phyloP scores from a whole-genome alignment of 768 basidiomycete genomes.

The Ramaria sp. region DNA sequence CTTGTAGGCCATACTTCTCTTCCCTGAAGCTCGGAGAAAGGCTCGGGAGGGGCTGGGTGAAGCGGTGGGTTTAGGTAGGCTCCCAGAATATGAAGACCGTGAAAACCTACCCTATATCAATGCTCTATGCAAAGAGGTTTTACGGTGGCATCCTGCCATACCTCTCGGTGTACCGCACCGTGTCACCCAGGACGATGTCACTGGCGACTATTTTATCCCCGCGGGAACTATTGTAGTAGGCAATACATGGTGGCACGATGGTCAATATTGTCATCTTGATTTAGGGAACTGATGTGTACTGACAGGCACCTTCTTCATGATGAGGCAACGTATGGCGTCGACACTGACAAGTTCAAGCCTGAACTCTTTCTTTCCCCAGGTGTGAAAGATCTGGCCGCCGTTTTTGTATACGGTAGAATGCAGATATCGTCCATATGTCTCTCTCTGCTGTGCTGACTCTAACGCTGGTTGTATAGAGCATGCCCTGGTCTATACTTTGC shows the following conservation, averaged over 20 bases:
- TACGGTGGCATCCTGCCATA: slow-evolving; percentile 21
- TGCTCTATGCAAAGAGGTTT: slow-evolving; percentile 19
- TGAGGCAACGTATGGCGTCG: slow-evolving; percentile 22
- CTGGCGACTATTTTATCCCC: slow-evolving; percentile 4
- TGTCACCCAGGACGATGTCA: slow-evolving; percentile 5
- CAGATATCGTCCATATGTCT: not conserved
- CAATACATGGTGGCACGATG: not conserved
- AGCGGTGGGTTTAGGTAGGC: slow-evolving; percentile 7
- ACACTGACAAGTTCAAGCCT: slow-evolving; percentile 30
- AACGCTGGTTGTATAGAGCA: slow-evolving; percentile 5
- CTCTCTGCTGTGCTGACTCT: not conserved
- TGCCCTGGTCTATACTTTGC: slow-evolving; percentile 13
- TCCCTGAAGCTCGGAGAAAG: slow-evolving; percentile 8
- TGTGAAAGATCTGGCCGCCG: not conserved
- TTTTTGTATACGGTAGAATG: slow-evolving; percentile 17
- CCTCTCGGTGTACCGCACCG: slow-evolving; percentile 5
- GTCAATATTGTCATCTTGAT: not conserved
- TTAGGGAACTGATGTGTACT: not conserved
- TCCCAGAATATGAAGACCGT: slow-evolving; percentile 23
- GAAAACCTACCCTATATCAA: slow-evolving; percentile 2
- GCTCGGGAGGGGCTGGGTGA: slow-evolving; percentile 10
- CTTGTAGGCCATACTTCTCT: slow-evolving; percentile 8
- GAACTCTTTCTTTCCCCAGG: slow-evolving; percentile 21
- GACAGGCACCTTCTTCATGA: slow-evolving; percentile 28
- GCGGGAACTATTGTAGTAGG: slow-evolving; percentile 5